A percentile compares a stretch with the other conserved stretches of the same genome.
Evolutionary conservation across 805 yeast genomes (phyloP).

Genomic region (Ogataea henricii): DNA sequence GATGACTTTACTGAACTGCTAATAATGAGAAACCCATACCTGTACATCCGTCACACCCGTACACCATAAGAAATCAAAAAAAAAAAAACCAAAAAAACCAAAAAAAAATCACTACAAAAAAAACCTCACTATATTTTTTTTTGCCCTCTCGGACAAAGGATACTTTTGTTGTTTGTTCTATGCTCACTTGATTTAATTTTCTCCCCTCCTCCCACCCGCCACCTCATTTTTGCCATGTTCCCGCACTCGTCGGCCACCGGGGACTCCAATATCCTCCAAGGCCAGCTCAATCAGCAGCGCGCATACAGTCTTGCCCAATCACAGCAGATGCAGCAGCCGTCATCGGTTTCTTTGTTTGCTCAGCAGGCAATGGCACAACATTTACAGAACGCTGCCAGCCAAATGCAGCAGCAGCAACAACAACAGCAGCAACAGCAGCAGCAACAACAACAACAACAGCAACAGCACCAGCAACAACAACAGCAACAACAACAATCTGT

Average conservation of each 20-base stretch:
- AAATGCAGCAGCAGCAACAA: constrained; percentile 14
- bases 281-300: constrained; percentile 21
- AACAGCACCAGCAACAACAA: constrained; percentile 13
- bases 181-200: too few species aligned
- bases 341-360: constrained; percentile 25
- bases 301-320: constrained; percentile 11
- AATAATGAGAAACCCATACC: not conserved
- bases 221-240: too few species aligned
- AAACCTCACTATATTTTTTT: not conserved
- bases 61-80: constrained; percentile 2
- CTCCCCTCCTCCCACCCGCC: too few species aligned
- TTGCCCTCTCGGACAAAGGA: not conserved
- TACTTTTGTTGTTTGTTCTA: too few species aligned
- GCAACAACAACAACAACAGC: constrained; percentile 2
- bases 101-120: not conserved
- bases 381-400: constrained; percentile 20
- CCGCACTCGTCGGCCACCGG: constrained; percentile 14
- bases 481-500: constrained; percentile 15
- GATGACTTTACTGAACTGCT: not conserved
- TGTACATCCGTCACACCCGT: not conserved
- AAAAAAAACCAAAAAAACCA: not conserved
- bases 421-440: constrained; percentile 12
- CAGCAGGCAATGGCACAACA: constrained; percentile 22
- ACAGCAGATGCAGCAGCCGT: constrained; percentile 16
- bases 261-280: constrained; percentile 18